phyloP scores from a whole-genome alignment of 768 basidiomycete genomes.

The Suillus brevipes region DNA sequence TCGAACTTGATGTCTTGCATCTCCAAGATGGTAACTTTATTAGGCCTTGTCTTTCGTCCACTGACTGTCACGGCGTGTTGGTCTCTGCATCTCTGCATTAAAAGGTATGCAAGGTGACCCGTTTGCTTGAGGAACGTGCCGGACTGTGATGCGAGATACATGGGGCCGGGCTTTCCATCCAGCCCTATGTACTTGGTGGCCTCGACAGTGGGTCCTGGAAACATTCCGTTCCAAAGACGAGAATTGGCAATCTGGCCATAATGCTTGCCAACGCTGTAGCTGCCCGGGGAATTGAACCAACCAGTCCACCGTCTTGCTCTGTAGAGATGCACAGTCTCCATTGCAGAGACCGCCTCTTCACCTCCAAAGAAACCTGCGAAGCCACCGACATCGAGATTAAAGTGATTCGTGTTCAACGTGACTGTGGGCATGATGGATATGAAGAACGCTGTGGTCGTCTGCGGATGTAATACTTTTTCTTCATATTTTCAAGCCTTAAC shows the following conservation, averaged over 20 bases:
- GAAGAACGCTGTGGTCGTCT: conserved; percentile 11
- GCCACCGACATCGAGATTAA: conserved; percentile 31
- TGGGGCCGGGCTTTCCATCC: conserved; percentile 29
- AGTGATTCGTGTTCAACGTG: conserved; percentile 9
- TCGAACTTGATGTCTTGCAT: conserved; percentile 9
- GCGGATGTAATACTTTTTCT: too few relatives aligned
- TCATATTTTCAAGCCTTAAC: not conserved
- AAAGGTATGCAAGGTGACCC: conserved; percentile 33
- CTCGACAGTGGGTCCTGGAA: conserved; percentile 29
- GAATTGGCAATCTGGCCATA: conserved; percentile 32
- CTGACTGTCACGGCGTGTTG: conserved; percentile 1
- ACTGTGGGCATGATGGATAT: conserved; percentile 4
- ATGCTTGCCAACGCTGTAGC: conserved; percentile 33
- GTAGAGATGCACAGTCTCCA: conserved; percentile 36
- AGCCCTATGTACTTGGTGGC: conserved; percentile 29
- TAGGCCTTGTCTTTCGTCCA: conserved; percentile 21
- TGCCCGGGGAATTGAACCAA: conserved; percentile 40
- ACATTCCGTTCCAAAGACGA: conserved; percentile 33
- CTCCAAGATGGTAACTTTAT: conserved; percentile 25
- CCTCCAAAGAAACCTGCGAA: conserved; percentile 40
- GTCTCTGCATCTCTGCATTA: conserved; percentile 20
- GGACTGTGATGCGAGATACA: conserved; percentile 27
- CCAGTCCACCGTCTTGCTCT: conserved; percentile 33
- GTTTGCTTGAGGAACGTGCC: conserved; percentile 31
- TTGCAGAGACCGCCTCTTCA: conserved; percentile 39